Evolutionary conservation across 2,329 filamentous ascomycete genomes (phyloP).

Genomic region (Penicillium occitanis): DNA sequence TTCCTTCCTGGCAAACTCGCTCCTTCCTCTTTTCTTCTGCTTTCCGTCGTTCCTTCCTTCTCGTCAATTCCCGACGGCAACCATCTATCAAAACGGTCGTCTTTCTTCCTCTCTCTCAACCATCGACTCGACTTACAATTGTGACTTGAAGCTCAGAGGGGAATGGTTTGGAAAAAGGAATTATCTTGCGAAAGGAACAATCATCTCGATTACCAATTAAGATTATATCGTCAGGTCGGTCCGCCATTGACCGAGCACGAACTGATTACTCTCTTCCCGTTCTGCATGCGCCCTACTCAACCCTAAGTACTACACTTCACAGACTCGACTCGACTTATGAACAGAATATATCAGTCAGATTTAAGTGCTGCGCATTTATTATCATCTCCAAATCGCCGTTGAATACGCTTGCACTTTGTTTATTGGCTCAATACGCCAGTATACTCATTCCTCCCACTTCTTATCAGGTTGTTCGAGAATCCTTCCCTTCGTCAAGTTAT

Average conservation of each 20-base stretch:
- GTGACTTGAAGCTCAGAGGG: not conserved
- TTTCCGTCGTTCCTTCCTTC: not conserved
- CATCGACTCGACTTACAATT: not conserved
- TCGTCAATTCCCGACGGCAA: not conserved
- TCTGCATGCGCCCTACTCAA: not conserved
- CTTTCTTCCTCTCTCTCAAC: not conserved
- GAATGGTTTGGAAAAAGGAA: not conserved
- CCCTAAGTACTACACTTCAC: not conserved
- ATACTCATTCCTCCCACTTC: not conserved
- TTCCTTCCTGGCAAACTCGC: not conserved
- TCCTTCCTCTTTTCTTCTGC: not conserved
- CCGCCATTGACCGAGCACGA: not conserved
- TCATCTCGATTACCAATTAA: conserved; percentile 5
- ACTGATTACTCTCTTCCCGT: not conserved
- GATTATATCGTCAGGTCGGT: not conserved
- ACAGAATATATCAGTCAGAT: not conserved
- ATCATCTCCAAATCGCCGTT: not conserved
- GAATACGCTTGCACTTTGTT: not conserved
- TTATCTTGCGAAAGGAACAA: not conserved
- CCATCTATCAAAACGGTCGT: not conserved
- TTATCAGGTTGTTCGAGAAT: not conserved
- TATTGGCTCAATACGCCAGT: not conserved
- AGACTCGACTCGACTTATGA: not conserved
- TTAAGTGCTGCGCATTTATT: not conserved
- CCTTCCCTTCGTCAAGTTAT: conserved; percentile 1